Base-by-base conservation (phyloP, 2,329 filamentous ascomycete genomes). In the Fusarium lateritium region DNA sequence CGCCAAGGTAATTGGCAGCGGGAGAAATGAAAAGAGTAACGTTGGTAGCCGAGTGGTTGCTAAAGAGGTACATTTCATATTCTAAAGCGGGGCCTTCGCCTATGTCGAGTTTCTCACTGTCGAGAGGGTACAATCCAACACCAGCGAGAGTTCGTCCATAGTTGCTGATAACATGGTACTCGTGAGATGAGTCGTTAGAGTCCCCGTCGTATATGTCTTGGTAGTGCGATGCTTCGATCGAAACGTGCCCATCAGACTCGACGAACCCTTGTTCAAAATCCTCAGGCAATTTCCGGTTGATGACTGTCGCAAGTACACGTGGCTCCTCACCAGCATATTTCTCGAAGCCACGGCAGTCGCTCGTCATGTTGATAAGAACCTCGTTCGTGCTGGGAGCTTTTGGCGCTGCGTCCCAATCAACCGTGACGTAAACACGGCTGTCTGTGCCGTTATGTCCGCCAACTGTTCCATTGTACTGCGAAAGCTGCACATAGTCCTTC, bases 61-160 rank as follows among this genome's bases (percentile, higher is more conserved):
- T 86, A 79, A 89, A 91, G 14, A 89, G 81, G 76, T 89, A 91
- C 60, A 91, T 72, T 53, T 86, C 81, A 74, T 91, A 92, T 67
- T 88, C 84, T 10, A 91, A 81, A 6, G 83, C 83, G 1, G 89
- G 88, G 1, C 82, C 85, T 13, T 82, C 81, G 5, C 80, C 79
- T 1, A 84, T 74, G 3, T 81, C 78, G 34, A 88, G 82, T 17
- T 86, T 85, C 40, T 83, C 80, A 0, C 84, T 81, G 21, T 83
- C 80, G 33, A 83, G 82, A 2, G 88, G 87, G 71, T 83, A 82
- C 7, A 91, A 79, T 0, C 86, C 86, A 5, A 91, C 83, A 19
- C 87, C 88, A 1, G 84, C 85, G 2, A 85, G 77, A 0, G 87
- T 90, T 40, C 88, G 86, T 5, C 88, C 88, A 71, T 88, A 86